Evolutionary conservation across 75 land plant species (phyloP), one percentile per base, ranked within the genome.

Genomic region (Cryptomeria japonica): DNA sequence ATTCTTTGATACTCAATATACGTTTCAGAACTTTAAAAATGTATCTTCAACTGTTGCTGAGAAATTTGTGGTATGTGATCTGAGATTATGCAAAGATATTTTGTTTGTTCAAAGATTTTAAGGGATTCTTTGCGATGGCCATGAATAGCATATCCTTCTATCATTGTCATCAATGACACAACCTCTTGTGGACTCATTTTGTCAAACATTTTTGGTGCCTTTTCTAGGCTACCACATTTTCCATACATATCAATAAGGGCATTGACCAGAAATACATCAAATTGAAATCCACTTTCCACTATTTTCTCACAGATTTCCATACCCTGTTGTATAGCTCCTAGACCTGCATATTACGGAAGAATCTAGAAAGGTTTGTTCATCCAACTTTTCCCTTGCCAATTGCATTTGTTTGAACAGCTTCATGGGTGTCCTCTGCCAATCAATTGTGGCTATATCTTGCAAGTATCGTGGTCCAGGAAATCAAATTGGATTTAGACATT

Each of bases 211-310:
- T 7, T 6, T 7, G 39, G 84, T 53, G 89, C 92, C 51, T 70
- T 85, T 5, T 31, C 87, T 28, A 86, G 77, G 88, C 25, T 73
- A 0, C 89, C 89, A 36, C 87, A 86, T 72, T 72, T 88, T 47
- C 55, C 91, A 86, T 85, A 90, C 91, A 90, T 89, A 39, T 89
- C 75, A 53, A 90, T 73, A 41, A 90, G 70, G 39, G 91, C 53
- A 77, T 85, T 89, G 8, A 88, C 83, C 42, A 90, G 39, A 61
- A 47, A 32, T 14, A 89, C 61, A 72, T 90, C 91, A 25, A 85
- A 79, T 22, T 85, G 38, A 47, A 85, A 86, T 18, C 91, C 90
- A 86, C 46, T 42, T 25, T 36, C 32, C 28, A 88, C 34, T 19
- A 85, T 46, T 31, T 86, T 14, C 22, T 15, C 64, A 85, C 56